Percentiles rank a stretch among this genome's conserved stretches.
Conservation (phyloP, 768 basidiomycete genomes). For the Auriscalpium orientale region DNA sequence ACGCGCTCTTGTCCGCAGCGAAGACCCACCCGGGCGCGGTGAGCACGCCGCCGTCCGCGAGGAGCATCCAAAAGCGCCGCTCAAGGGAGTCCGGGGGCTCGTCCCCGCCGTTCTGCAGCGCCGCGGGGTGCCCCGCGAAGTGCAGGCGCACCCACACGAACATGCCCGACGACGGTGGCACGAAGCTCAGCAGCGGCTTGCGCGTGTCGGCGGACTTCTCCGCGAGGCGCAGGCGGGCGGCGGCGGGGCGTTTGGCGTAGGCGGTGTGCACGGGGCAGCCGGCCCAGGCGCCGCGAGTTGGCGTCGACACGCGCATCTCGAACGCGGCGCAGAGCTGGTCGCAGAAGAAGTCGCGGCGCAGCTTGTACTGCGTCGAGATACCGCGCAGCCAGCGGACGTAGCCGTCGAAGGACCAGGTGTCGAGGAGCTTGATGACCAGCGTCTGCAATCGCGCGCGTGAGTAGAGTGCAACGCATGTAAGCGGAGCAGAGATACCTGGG, state of each 20-base stretch:
- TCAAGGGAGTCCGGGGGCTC: slow-evolving; percentile 38
- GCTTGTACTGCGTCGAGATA: slow-evolving; percentile 48
- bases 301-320: slow-evolving; percentile 34
- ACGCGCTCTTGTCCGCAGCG: slow-evolving; percentile 22
- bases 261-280: slow-evolving; percentile 40
- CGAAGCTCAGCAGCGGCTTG: slow-evolving; percentile 51
- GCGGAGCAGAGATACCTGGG: slow-evolving; percentile 36
- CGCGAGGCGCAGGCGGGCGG: slow-evolving; percentile 14
- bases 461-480: slow-evolving; percentile 1
- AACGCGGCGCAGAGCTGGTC: slow-evolving; percentile 61
- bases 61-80: slow-evolving; percentile 48
- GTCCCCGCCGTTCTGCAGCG: slow-evolving; percentile 21
- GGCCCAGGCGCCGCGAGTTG: slow-evolving; percentile 21
- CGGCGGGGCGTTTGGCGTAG: slow-evolving; percentile 22
- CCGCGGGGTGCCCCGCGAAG: slow-evolving; percentile 47
- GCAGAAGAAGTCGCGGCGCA: slow-evolving; percentile 54
- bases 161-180: slow-evolving; percentile 80
- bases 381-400: slow-evolving; percentile 77
- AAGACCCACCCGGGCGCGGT: slow-evolving; percentile 56
- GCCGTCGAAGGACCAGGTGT: slow-evolving; percentile 61
- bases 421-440: slow-evolving; percentile 52
- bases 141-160: slow-evolving; percentile 68
- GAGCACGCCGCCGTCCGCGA: slow-evolving; percentile 57
- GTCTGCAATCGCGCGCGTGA: slow-evolving; percentile 24
- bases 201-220: slow-evolving; percentile 32